These are phyloP conservation scores for Dentipellis fragilis DNA, from an alignment of 768 basidiomycete genomes.

Conservation along the genomic window DNA sequence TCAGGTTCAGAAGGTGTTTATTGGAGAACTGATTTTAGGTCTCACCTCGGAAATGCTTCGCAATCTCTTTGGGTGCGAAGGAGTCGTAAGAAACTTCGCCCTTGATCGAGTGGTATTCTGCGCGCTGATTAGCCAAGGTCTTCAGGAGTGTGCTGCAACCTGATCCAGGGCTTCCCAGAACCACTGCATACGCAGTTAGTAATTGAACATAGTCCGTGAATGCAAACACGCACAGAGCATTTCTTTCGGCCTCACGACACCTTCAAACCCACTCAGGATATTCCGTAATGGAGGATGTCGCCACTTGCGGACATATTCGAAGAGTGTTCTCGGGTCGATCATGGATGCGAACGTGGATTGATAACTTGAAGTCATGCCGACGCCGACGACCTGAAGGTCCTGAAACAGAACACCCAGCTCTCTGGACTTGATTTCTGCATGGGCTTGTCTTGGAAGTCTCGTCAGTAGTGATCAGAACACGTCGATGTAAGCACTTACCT, in stretches of 20 bases:
- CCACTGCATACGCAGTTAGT: constrained; percentile 35
- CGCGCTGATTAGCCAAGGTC: constrained; percentile 64
- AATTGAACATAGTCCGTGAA: background rate
- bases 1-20: background rate
- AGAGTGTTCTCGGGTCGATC: constrained; percentile 40
- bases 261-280: constrained; percentile 44
- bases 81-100: constrained; percentile 74
- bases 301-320: constrained; percentile 31
- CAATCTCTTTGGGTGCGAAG: constrained; percentile 53
- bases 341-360: constrained; percentile 55
- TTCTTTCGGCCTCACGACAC: constrained; percentile 49
- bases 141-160: constrained; percentile 84
- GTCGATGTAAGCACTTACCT: constrained; percentile 10
- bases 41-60: constrained; percentile 46
- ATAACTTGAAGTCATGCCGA: constrained; percentile 43
- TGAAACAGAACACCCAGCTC: constrained; percentile 54
- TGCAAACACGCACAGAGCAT: constrained; percentile 50
- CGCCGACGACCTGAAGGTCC: constrained; percentile 47
- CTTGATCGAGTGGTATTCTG: constrained; percentile 56
- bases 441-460: constrained; percentile 27
- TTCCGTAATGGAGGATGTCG: constrained; percentile 54
- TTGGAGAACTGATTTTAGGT: background rate
- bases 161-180: constrained; percentile 76
- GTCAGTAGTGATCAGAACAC: background rate
- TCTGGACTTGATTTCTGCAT: constrained; percentile 37